These are phyloP conservation scores for Diaporthe amygdali DNA, from an alignment of 2,329 filamentous ascomycete genomes.

Conservation along the genomic window DNA sequence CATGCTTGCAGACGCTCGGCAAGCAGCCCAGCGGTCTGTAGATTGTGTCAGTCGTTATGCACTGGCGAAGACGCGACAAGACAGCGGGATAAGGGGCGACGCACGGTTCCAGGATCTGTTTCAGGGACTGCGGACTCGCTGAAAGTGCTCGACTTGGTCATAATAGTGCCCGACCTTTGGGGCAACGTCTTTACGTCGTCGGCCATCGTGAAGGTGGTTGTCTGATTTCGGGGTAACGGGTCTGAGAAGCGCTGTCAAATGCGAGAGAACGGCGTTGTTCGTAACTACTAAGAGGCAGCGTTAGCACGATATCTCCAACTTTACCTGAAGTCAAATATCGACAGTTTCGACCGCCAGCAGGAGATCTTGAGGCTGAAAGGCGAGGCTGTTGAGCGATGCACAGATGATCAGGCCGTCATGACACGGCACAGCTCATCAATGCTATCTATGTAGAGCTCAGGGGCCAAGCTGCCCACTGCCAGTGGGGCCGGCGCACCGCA, in stretches of 20 bases:
- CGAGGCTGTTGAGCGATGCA: background rate
- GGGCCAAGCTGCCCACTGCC: constrained; percentile 8
- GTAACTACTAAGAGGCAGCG: background rate
- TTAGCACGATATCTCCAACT: background rate
- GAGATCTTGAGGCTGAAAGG: background rate
- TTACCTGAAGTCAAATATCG: background rate
- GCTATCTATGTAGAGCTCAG: no score
- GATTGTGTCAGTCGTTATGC: constrained; percentile 11
- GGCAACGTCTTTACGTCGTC: constrained; percentile 26
- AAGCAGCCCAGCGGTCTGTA: constrained; percentile 78
- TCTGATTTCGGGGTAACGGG: background rate
- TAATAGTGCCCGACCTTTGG: constrained; percentile 27
- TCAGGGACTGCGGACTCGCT: constrained; percentile 66
- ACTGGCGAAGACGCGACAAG: background rate
- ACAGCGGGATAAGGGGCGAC: constrained; percentile 32
- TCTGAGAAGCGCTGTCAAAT: background rate
- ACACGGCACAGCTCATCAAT: constrained; percentile 11
- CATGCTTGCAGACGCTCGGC: constrained; percentile 89
- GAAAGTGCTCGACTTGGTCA: constrained; percentile 40
- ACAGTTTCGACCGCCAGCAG: background rate
- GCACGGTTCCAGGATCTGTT: constrained; percentile 62
- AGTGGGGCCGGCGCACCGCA: background rate
- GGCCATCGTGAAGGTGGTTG: constrained; percentile 18
- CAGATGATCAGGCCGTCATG: background rate
- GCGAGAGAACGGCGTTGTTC: background rate